A percentile compares a stretch with the other conserved stretches of the same genome.
phyloP scores from a whole-genome alignment of 2,329 filamentous ascomycete genomes.

The Colletotrichum australisinense region DNA sequence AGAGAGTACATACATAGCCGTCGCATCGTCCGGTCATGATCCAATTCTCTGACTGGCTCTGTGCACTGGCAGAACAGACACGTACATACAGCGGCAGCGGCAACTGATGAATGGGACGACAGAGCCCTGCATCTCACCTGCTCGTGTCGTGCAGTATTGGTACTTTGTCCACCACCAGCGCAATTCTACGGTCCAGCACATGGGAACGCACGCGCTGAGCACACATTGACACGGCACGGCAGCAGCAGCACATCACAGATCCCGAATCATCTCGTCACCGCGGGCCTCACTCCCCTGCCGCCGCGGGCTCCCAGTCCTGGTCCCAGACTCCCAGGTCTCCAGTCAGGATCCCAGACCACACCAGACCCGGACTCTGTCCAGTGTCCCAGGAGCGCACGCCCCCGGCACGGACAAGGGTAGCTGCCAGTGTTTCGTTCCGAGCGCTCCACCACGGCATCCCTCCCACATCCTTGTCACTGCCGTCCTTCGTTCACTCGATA shows the following conservation, averaged over 20 bases:
- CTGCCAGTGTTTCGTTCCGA: constrained; percentile 37
- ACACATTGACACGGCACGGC: constrained; percentile 15
- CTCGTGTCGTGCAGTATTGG: neutral
- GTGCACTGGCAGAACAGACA: constrained; percentile 29
- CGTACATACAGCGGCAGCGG: constrained; percentile 11
- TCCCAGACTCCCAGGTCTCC: neutral
- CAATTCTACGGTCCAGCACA: neutral
- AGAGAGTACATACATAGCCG: constrained; percentile 27
- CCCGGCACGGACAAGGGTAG: constrained; percentile 36
- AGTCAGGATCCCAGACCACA: constrained; percentile 20
- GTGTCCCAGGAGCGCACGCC: constrained; percentile 29
- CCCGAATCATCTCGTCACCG: constrained; percentile 33
- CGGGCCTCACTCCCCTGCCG: constrained; percentile 27
- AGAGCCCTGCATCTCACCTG: constrained; percentile 21
- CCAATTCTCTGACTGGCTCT: constrained; percentile 21
- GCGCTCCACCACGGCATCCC: constrained; percentile 32
- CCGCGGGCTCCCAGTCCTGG: constrained; percentile 29
- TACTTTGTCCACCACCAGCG: neutral
- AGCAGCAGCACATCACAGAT: constrained; percentile 24
- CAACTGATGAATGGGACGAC: constrained; percentile 24
- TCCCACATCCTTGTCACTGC: constrained; percentile 26
- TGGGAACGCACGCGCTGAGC: neutral
- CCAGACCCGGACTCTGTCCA: constrained; percentile 21
- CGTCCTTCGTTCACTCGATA: constrained; percentile 24
- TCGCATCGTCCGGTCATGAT: constrained; percentile 27